Evolutionary conservation across 331 rosid genomes (phyloP).

Genomic region (Ulmus americana): DNA sequence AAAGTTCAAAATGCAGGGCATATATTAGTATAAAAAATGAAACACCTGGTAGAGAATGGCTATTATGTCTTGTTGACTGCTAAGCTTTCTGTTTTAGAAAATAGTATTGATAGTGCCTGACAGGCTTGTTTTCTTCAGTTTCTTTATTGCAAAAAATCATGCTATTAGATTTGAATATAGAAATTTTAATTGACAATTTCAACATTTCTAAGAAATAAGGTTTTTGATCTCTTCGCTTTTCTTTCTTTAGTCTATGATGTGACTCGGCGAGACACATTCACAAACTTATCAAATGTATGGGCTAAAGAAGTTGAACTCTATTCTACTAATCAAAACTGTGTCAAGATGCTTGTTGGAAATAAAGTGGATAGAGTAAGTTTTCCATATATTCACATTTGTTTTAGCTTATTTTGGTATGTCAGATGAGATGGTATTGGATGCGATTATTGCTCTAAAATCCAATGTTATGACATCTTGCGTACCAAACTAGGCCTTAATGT

Average conservation of each 20-base stretch:
- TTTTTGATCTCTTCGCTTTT: constrained; percentile 13
- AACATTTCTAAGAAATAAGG: not conserved
- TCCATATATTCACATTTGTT: too few relatives aligned
- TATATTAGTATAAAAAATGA: too few relatives aligned
- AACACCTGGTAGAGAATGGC: not conserved
- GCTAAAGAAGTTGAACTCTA: constrained; percentile 80
- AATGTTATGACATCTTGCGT: too few relatives aligned
- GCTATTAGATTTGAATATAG: constrained; percentile 3
- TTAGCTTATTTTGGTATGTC: too few relatives aligned
- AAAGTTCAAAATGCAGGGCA: too few relatives aligned
- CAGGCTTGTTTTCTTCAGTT: not conserved
- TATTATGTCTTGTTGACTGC: constrained; percentile 5
- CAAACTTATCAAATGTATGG: constrained; percentile 78
- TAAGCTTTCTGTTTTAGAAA: not conserved
- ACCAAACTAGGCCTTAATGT: too few relatives aligned
- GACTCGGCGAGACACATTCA: constrained; percentile 73
- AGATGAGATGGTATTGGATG: too few relatives aligned
- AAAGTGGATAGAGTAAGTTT: constrained; percentile 84
- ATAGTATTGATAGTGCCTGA: not conserved
- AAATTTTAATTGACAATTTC: not conserved
- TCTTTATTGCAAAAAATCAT: not conserved
- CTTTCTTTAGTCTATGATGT: constrained; percentile 66
- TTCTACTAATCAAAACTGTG: constrained; percentile 66
- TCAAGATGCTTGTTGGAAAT: constrained; percentile 92
- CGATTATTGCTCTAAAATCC: too few relatives aligned